Evolutionary conservation across 1,139 yeast species (phyloP).

Genomic region (Candida gigantensis): DNA sequence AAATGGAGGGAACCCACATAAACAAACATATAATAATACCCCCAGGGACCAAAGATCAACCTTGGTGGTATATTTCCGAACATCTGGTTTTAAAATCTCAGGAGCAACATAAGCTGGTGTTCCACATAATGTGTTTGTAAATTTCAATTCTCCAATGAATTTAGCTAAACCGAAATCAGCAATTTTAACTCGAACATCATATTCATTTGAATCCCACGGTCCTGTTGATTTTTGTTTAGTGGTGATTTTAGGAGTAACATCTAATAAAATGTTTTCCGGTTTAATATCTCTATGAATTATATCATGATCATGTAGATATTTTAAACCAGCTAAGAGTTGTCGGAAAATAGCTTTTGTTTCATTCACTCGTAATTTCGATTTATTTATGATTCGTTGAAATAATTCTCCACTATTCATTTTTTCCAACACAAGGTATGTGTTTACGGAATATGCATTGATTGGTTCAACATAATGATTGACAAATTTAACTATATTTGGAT

Average conservation of each 20-base stretch:
- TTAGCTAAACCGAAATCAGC: constrained; percentile 84
- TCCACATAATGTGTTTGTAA: constrained; percentile 78
- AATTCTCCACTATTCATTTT: constrained; percentile 75
- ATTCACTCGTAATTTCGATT: constrained; percentile 57
- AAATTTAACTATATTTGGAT: constrained; percentile 68
- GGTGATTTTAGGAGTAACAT: constrained; percentile 50
- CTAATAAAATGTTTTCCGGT: constrained; percentile 85
- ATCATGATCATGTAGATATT: constrained; percentile 67
- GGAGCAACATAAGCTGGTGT: constrained; percentile 88
- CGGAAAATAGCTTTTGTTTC: constrained; percentile 63
- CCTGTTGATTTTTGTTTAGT: constrained; percentile 59
- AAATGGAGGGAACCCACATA: constrained; percentile 85
- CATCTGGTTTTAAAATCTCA: constrained; percentile 53
- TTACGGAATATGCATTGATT: constrained; percentile 49
- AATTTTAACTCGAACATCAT: constrained; percentile 65
- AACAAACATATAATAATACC: constrained; percentile 70
- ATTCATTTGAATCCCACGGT: constrained; percentile 68
- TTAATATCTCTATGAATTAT: constrained; percentile 88
- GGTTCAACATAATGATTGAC: constrained; percentile 73
- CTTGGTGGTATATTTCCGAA: constrained; percentile 64
- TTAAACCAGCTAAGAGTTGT: constrained; percentile 63
- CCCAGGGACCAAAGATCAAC: constrained; percentile 85
- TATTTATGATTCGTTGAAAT: constrained; percentile 66
- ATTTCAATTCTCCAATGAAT: constrained; percentile 73
- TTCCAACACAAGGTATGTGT: constrained; percentile 70